Percentiles rank a stretch among this genome's conserved stretches.
Conservation (phyloP, 805 yeast genomes). For the Blastobotrys muscicola region DNA sequence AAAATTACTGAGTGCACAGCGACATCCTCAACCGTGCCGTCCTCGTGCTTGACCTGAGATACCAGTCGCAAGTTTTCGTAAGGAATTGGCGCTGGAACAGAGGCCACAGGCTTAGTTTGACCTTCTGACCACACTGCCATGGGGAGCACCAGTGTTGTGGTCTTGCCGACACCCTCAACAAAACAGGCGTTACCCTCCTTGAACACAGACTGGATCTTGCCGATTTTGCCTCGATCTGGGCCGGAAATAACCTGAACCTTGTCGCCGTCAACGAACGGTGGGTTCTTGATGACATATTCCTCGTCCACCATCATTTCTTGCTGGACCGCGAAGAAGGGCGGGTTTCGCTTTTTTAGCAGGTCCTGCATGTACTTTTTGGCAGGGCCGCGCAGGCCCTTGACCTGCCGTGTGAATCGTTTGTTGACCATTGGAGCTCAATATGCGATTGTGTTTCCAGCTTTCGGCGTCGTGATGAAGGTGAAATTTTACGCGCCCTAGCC, state of each 20-base stretch:
- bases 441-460: background rate
- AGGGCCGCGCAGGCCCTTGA: slow-evolving; percentile 15
- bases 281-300: slow-evolving; percentile 30
- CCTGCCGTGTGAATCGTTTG: slow-evolving; percentile 9
- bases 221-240: slow-evolving; percentile 60
- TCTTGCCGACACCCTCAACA: slow-evolving; percentile 60
- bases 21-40: slow-evolving; percentile 53
- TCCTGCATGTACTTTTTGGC: slow-evolving; percentile 12
- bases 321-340: slow-evolving; percentile 18
- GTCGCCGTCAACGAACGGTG: slow-evolving; percentile 59
- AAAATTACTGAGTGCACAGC: slow-evolving; percentile 69
- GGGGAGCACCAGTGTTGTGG: slow-evolving; percentile 57
- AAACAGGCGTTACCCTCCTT: slow-evolving; percentile 52
- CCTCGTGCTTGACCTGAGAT: slow-evolving; percentile 61
- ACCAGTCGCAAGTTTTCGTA: slow-evolving; percentile 61
- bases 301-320: slow-evolving; percentile 23
- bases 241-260: slow-evolving; percentile 67
- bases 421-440: slow-evolving; percentile 10
- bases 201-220: slow-evolving; percentile 53
- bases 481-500: no score
- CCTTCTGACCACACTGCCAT: slow-evolving; percentile 62
- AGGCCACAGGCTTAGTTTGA: slow-evolving; percentile 61
- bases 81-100: slow-evolving; percentile 56
- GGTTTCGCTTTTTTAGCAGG: slow-evolving; percentile 11
- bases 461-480: background rate